Evolutionary conservation across 169 alveolate species (phyloP), one percentile per base, ranked within the genome.

Genomic region (Theileria sp.): DNA sequence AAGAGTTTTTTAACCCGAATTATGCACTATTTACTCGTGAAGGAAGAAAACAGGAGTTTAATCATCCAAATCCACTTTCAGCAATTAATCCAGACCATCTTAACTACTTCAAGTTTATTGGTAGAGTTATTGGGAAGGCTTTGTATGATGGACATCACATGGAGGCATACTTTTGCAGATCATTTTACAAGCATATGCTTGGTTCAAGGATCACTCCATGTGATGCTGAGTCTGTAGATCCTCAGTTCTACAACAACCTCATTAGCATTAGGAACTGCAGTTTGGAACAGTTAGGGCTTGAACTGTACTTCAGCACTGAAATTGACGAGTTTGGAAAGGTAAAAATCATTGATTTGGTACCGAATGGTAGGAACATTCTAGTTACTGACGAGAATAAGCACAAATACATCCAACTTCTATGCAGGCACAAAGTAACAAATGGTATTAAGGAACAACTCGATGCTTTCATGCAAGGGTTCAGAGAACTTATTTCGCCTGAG

Each of bases 191-290:
- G 90, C 98, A 97, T 86, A 98, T 98, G 95, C 92, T 96, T 36
- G 97, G 99, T 49, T 94, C 98, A 79, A 96, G 95, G 81, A 93
- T 97, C 30, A 93, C 93, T 9, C 96, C 97, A 56, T 96, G 97
- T 44, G 99, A 98, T 79, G 97, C 98, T 87, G 99, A 98, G 89
- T 98, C 99, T 72, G 96, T 96, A 36, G 99, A 98, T 81, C 98
- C 99, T 21, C 98, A 95, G 56, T 95, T 94, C 80, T 98, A 96
- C 93, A 95, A 94, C 85, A 97, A 97, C 88, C 85, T 98, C 81
- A 96, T 96, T 74, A 93, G 96, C 95, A 92, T 97, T 79, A 76
- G 97, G 65, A 98, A 97, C 79, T 94, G 97, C 76, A 96, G 96
- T 78, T 91, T 95, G 13, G 96, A 93, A 61, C 96, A 93, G 71